Evolutionary conservation across 2,329 filamentous ascomycete species (phyloP), one percentile per base, ranked within the genome.

Genomic region (Verticillium alfalfae): DNA sequence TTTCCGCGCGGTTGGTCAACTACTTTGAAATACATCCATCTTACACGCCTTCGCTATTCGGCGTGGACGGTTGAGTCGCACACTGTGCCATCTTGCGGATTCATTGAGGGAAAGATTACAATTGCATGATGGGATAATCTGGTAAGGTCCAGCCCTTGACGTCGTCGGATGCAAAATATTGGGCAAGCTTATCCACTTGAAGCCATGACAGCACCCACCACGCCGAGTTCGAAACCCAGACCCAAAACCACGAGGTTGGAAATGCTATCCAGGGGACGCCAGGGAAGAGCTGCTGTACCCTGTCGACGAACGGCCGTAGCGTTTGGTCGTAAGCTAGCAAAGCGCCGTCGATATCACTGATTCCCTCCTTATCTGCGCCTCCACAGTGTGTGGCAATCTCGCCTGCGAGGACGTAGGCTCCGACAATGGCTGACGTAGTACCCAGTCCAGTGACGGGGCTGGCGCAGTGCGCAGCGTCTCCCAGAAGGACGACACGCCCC

Each of bases 321-420:
- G 37, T 41, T 2, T 7, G 15, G 15, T 67, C 63, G 39, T 66
- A 67, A 16, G 49, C 62, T 16, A 58, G 62, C 10, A 66, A 49
- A 2, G 65, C 66, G 15, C 45, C 45, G 9, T 52, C n/a, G 5
- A 13, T 22, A 13, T 52, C 9, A 18, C 36, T 38, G 26, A 8
- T 31, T 10, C 31, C 31, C 31, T 36, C 55, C 55, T 34, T 18
- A 31, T 22, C 18, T 22, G 45, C 45, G 8, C 45, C 45, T 22
- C 45, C 15, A 31, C 62, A 34, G 10, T 63, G 61, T 61, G 61
- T 66, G 54, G 62, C 62, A 31, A 81, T 73, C 65, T 81, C 81
- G 7, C 82, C 81, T 0, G 81, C 81, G 1, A 85, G 72, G 3
- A 84, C 68, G 67, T 85, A 84, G 0, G 79, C 80, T 1, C 78